Evolutionary conservation across 164 flowering plant genomes (phyloP), one percentile per base, ranked within the genome.

Genomic region (Hamamelis virginiana): DNA sequence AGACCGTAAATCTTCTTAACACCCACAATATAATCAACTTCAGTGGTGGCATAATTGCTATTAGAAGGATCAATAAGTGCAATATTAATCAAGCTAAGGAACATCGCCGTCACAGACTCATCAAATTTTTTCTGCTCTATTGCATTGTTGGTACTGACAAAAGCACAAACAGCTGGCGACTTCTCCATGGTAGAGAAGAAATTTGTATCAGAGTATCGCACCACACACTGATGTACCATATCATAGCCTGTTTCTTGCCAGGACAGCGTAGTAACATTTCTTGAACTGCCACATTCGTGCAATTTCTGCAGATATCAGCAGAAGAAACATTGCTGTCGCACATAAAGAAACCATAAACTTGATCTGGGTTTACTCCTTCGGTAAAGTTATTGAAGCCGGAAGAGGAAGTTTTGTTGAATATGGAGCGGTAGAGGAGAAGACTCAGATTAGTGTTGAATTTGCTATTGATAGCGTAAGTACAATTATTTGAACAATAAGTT

Each of bases 211-310:
- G 75, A 77, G 46, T 74, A 77, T 1, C 72, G 57, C n/a, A 74
- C 51, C 47, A 71, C 5, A 28, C 80, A 71, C 19, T 74, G 43
- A 57, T 64, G 50, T 70, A 74, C 75, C 74, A 74, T 0, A 74
- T 46, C 0, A 58, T 28, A 1, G 67, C 73, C n/a, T 41, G 69
- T 21, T 48, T 62, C 15, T 14, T 14, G 12, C 16, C 75, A 72
- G 9, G 3, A 2, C 8, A 52, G 25, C 0, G 14, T n/a, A n/a
- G n/a, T n/a, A n/a, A 19, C 8, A 73, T 27, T 1, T 48, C 47
- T 19, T 56, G 52, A 12, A 9, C 33, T 19, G 68, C 68, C 0
- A 5, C 15, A 0, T 11, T 21, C 19, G 63, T 47, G 59, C 76
- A 68, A 1, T 23, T 27, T 9, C n/a, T 48, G 66, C 76, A 68